Conservation (phyloP, 345 rosid species). For the Hibiscus trionum region DNA sequence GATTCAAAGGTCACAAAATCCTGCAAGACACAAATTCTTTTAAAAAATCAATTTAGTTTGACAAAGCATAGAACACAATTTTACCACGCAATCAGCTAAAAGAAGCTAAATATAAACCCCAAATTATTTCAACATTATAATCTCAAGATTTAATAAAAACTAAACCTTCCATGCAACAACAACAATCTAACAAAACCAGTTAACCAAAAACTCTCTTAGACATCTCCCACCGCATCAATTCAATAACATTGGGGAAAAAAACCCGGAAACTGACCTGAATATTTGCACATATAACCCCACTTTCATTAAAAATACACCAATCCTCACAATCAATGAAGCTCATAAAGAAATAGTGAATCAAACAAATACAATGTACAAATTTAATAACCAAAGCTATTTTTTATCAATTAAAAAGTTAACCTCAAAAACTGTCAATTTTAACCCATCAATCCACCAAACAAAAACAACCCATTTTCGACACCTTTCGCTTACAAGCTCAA, state of each 20-base stretch:
- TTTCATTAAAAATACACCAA: neutral
- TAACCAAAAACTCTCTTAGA: neutral
- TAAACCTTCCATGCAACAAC: conserved; percentile 3
- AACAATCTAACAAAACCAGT: neutral
- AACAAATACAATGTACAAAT: conserved; percentile 1
- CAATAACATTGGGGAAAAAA: neutral
- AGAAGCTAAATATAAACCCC: neutral
- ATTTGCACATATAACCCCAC: neutral
- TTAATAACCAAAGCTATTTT: neutral
- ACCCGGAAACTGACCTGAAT: conserved; percentile 1
- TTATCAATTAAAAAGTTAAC: neutral
- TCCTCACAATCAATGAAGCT: neutral
- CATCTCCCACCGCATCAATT: neutral
- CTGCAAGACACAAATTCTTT: neutral
- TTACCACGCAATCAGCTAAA: neutral
- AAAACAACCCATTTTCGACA: neutral
- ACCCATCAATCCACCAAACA: neutral
- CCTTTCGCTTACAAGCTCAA: neutral
- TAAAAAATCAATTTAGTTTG: neutral
- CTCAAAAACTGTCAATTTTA: neutral
- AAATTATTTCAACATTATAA: neutral
- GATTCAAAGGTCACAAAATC: neutral
- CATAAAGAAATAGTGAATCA: neutral
- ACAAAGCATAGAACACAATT: neutral
- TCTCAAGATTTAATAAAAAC: neutral